Base-by-base conservation (phyloP, 2,329 filamentous ascomycete genomes). In the Fusarium udum region DNA sequence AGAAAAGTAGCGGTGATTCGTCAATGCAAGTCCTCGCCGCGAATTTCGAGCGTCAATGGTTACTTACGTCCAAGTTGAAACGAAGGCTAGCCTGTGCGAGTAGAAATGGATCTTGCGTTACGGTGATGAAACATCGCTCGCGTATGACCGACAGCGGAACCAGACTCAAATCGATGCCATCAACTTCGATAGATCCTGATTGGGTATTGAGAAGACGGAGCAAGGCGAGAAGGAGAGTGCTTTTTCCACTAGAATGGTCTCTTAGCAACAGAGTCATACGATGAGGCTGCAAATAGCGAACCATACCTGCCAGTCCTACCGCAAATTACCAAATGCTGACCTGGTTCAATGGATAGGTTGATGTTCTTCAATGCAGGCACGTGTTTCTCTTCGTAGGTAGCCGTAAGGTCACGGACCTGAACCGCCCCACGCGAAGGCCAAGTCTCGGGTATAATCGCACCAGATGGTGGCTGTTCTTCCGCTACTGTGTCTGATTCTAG, bases 1-100 rank as follows among this genome's bases (percentile, higher is more conserved):
- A 10, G 5, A 4, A 9, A 20, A 13, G 1, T 1, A 9, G 7
- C 3, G 3, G 2, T 1, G 13, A 14, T n/a, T 1, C 2, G 31
- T 46, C 14, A 58, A 22, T 22, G 3, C 4, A 36, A 22, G 16
- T 10, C n/a, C n/a, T n/a, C n/a, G n/a, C n/a, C n/a, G n/a, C n/a
- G n/a, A n/a, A n/a, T n/a, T n/a, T n/a, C n/a, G n/a, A n/a, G n/a
- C n/a, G n/a, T n/a, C n/a, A n/a, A n/a, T n/a, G n/a, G n/a, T n/a
- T 4, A 59, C 56, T 49, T 37, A 59, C 56, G 32, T 59, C 56
- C 24, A 59, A 24, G 1, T 59, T 59, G 15, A 59, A 59, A 0
- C 56, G 56, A 4, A 59, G 32, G 11, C 42, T 36, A 18, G 42
- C 42, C 20, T 59, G 56, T 13, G 18, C 20, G 7, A 59, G 42